phyloP scores from a whole-genome alignment of 345 rosid species.

The Noccaea caerulescens region DNA sequence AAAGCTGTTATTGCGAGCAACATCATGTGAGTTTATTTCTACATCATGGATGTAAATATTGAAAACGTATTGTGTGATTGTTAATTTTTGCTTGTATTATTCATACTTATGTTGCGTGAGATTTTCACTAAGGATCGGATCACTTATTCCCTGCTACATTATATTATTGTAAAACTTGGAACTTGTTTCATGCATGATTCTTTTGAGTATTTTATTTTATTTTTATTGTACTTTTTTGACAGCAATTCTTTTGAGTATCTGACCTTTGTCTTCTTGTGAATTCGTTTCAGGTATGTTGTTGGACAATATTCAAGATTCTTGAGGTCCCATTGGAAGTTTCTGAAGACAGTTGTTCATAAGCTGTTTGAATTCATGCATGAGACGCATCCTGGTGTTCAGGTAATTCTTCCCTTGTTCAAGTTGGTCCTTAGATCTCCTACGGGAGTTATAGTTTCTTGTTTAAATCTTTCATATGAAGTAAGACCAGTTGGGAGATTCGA shows the following conservation, averaged over 20 bases:
- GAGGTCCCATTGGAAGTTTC: constrained; percentile 97
- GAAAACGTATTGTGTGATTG: background rate
- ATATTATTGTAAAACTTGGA: background rate
- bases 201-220: constrained; percentile 11
- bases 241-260: constrained; percentile 5
- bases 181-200: constrained; percentile 24
- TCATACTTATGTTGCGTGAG: constrained; percentile 16
- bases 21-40: constrained; percentile 73
- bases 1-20: constrained; percentile 99
- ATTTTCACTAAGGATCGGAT: constrained; percentile 3
- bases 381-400: constrained; percentile 99
- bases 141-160: constrained; percentile 22
- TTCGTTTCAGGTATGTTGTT: constrained; percentile 88
- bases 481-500: constrained; percentile 1
- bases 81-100: constrained; percentile 12
- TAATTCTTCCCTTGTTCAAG: constrained; percentile 36
- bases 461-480: constrained; percentile 24
- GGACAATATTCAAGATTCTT: constrained; percentile 98
- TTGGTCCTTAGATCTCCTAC: background rate
- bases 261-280: constrained; percentile 25
- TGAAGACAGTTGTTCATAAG: constrained; percentile 97
- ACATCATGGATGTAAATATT: constrained; percentile 5
- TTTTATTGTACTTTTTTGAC: too few species aligned
- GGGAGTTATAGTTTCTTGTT: constrained; percentile 9
- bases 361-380: constrained; percentile 99